Percentiles rank a stretch among this genome's conserved stretches.
Conservation (phyloP, 140 eudicot genomes). For the Ambrosia hybrid region DNA sequence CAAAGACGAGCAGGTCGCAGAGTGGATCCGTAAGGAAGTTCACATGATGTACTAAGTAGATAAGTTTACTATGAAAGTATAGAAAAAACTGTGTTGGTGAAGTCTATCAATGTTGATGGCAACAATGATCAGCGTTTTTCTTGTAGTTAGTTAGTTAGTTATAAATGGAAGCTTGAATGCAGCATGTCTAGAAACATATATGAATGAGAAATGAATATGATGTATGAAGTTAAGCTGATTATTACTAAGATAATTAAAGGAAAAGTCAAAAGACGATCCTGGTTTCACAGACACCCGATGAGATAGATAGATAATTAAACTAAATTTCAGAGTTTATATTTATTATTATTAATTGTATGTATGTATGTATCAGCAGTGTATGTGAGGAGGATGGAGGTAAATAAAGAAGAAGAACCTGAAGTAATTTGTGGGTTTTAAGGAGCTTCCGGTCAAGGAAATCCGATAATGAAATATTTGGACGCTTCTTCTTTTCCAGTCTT, state of each 20-base stretch:
- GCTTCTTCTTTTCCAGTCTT: constrained; percentile 31
- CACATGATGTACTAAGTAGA: background rate
- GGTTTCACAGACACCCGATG: too few relatives aligned
- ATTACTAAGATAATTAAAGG: too few relatives aligned
- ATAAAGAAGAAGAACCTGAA: background rate
- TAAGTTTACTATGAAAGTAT: background rate
- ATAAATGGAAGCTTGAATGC: too few relatives aligned
- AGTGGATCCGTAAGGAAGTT: too few relatives aligned
- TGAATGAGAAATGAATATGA: background rate
- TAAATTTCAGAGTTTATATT: too few relatives aligned
- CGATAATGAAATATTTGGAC: constrained; percentile 47
- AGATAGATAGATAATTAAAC: too few relatives aligned
- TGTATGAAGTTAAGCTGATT: background rate
- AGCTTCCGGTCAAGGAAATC: constrained; percentile 42
- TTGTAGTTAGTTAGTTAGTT: background rate
- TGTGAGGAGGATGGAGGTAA: background rate
- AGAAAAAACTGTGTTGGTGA: background rate
- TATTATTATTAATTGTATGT: too few relatives aligned
- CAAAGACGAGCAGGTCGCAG: too few relatives aligned
- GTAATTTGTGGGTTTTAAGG: background rate
- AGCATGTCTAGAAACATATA: background rate
- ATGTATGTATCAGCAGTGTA: too few relatives aligned
- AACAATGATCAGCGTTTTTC: background rate
- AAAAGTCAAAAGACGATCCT: too few relatives aligned
- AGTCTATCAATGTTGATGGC: background rate